phyloP scores from a whole-genome alignment of 345 rosid genomes.

The Syzygium jambos region DNA sequence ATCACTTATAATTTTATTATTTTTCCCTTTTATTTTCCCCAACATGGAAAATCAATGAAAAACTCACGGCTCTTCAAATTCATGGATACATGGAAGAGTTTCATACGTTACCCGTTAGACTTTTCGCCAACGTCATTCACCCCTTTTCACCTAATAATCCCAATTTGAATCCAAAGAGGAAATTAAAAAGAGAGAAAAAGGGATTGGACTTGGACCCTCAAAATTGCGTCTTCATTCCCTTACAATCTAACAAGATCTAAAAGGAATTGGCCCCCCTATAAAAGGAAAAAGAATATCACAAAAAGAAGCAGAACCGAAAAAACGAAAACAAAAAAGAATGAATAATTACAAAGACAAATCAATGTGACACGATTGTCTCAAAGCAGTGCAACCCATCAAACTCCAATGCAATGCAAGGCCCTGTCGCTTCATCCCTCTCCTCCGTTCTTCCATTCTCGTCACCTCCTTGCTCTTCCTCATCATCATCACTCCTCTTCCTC shows the following conservation, averaged over 20 bases:
- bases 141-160: background rate
- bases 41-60: background rate
- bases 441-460: background rate
- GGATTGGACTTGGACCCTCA: background rate
- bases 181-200: background rate
- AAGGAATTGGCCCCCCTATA: background rate
- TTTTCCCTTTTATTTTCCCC: background rate
- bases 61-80: background rate
- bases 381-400: constrained; percentile 1
- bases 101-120: background rate
- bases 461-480: background rate
- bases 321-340: background rate
- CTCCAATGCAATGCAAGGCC: background rate
- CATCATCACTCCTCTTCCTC: background rate
- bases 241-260: background rate
- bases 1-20: background rate
- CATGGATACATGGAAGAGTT: background rate
- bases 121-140: background rate
- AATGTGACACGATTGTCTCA: background rate
- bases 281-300: background rate
- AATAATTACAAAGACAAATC: background rate
- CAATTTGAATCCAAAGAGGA: background rate
- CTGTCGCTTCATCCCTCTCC: background rate
- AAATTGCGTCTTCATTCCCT: background rate
- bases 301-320: no score